Evolutionary conservation across 225 moss, liverwort and hornwort genomes (phyloP), one percentile per base, ranked within the genome.

Genomic region (Straminergon stramineum): DNA sequence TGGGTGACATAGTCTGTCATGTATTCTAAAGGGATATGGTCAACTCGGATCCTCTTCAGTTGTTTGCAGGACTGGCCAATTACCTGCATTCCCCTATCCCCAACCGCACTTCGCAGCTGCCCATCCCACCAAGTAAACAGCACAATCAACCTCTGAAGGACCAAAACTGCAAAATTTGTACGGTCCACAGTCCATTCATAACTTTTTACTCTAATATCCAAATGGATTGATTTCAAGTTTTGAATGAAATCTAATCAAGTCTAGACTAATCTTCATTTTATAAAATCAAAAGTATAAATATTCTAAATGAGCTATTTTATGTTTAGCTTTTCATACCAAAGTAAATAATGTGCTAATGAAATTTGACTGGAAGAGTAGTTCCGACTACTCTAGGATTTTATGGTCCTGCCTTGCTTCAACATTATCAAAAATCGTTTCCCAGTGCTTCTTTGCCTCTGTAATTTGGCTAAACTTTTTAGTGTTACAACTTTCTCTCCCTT

Each of bases 81-180:
- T n/a, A 94, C 94, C 51, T 92, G 86, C 90, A 98, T 93, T 74
- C 98, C 98, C 53, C 39, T 89, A 83, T 98, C 96, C 52, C 98
- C 98, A 32, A 97, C 86, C 56, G 88, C 89, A 91, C 93, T 96
- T 75, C 95, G 93, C 61, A 93, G 89, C 97, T 97, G 96, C 81
- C 37, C 87, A 85, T 75, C 79, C 57, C 86, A 86, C 74, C 86
- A 86, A 35, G 30, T 9, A 41, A 57, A 84, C 52, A 84, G 65
- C 28, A 84, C 64, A 64, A 63, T 83, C 51, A 80, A 58, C 39
- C 79, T 79, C 79, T 39, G 3, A 39, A 84, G 31, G 32, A 84
- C 10, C 37, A 53, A 83, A 65, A 22, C 24, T 51, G 65, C 35
- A 83, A 62, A 64, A 83, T 24, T 12, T 35, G 82, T 30, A 62